Evolutionary conservation across 2,329 filamentous ascomycete genomes (phyloP).

Genomic region (Myotisia sp.): DNA sequence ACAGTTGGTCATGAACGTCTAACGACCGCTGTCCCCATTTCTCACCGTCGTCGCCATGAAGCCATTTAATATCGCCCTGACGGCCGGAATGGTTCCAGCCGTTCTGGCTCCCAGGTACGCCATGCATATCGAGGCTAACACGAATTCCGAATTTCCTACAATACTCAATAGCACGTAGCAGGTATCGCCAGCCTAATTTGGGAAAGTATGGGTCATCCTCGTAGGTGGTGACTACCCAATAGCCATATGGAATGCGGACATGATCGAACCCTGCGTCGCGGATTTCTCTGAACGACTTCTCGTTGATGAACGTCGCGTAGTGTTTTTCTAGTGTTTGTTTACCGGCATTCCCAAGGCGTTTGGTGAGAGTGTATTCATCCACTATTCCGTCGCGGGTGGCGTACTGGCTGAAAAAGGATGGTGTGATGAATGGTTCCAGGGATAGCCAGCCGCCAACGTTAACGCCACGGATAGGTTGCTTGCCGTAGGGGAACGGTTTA

Average conservation of each 20-base stretch:
- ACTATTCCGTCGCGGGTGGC: slow-evolving; percentile 49
- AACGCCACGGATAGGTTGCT: slow-evolving; percentile 69
- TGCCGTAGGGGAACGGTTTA: slow-evolving; percentile 63
- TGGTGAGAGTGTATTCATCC: slow-evolving; percentile 73
- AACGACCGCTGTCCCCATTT: slow-evolving; percentile 68
- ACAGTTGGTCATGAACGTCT: slow-evolving; percentile 74
- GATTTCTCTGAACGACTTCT: slow-evolving; percentile 72
- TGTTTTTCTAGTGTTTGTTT: slow-evolving; percentile 70
- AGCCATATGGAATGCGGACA: slow-evolving; percentile 87
- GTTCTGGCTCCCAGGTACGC: slow-evolving; percentile 84
- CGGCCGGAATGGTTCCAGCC: slow-evolving; percentile 94
- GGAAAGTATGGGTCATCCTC: slow-evolving; percentile 76
- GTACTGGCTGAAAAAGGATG: slow-evolving; percentile 68
- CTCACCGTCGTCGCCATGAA: slow-evolving; percentile 75
- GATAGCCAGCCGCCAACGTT: slow-evolving; percentile 91
- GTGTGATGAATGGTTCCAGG: slow-evolving; percentile 88
- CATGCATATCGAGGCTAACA: slow-evolving; percentile 86
- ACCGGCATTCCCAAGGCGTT: slow-evolving; percentile 51
- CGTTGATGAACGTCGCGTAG: slow-evolving; percentile 77
- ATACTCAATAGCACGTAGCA: slow-evolving; percentile 85
- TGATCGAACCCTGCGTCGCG: slow-evolving; percentile 81
- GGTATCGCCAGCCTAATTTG: slow-evolving; percentile 80
- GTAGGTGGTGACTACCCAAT: slow-evolving; percentile 85
- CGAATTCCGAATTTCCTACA: slow-evolving; percentile 81
- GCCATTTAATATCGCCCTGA: slow-evolving; percentile 67